A percentile compares a stretch with the other conserved stretches of the same genome.
Evolutionary conservation across 768 basidiomycete species (phyloP).

Genomic region (Lactarius trivialis): DNA sequence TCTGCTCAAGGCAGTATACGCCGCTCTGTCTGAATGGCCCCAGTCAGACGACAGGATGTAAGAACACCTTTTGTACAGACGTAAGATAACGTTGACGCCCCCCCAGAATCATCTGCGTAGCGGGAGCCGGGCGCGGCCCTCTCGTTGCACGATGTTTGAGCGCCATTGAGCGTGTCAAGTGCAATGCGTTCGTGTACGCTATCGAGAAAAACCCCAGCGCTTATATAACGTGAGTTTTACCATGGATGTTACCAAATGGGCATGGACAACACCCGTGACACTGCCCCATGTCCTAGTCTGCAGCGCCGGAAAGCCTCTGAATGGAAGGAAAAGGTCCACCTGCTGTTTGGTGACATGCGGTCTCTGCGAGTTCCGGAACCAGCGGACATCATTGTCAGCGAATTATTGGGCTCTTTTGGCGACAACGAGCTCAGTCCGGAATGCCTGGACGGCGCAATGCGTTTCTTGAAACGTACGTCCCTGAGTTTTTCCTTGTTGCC

Average conservation of each 20-base stretch:
- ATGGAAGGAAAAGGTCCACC: slow-evolving; percentile 74
- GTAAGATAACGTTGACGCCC: not conserved
- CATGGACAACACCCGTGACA: slow-evolving; percentile 16
- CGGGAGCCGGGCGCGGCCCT: slow-evolving; percentile 93
- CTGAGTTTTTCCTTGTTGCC: not conserved
- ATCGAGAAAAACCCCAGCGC: slow-evolving; percentile 98
- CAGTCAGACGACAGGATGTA: slow-evolving; percentile 54
- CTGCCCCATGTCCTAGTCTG: slow-evolving; percentile 43
- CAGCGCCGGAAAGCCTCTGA: slow-evolving; percentile 76
- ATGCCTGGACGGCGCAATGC: slow-evolving; percentile 91
- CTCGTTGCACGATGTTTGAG: slow-evolving; percentile 78
- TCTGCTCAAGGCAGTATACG: slow-evolving; percentile 59
- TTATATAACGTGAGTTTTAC: slow-evolving; percentile 76
- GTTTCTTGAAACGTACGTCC: slow-evolving; percentile 70
- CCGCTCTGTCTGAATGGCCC: slow-evolving; percentile 70
- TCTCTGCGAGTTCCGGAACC: slow-evolving; percentile 72
- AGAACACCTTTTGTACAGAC: slow-evolving; percentile 27
- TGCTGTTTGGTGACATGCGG: slow-evolving; percentile 96
- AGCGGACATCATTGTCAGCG: slow-evolving; percentile 91
- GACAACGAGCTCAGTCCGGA: slow-evolving; percentile 99
- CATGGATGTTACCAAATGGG: slow-evolving; percentile 4
- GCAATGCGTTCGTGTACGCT: slow-evolving; percentile 67
- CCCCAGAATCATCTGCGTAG: slow-evolving; percentile 75
- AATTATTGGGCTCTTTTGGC: slow-evolving; percentile 93
- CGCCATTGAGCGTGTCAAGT: slow-evolving; percentile 63